Base-by-base conservation (phyloP, 1,284 basidiomycete genomes). In the Ustilago xerochloae region DNA sequence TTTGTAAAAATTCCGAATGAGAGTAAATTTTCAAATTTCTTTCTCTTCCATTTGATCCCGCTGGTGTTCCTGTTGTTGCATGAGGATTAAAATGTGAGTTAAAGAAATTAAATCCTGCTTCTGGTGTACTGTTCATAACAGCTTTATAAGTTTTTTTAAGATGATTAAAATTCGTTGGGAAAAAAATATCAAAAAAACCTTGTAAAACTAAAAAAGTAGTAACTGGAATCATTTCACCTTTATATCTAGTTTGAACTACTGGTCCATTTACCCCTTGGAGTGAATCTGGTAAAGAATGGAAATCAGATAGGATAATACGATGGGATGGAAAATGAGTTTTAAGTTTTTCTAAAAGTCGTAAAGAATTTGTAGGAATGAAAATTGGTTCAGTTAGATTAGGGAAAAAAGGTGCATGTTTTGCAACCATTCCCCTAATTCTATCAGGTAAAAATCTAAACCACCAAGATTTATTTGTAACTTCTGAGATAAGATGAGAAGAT, bases 101-200 rank as follows among this genome's bases (percentile, higher is more conserved):
- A 46, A 57, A 57, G 10, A 63, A 61, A 1, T 47, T 49, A 7
- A 26, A 13, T 12, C 20, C 53, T 3, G 2, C n/a, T 13, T 4
- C 30, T 15, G 35, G 7, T 22, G 30, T 55, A 9, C 22, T 41
- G 49, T 45, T 38, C 51, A 58, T 13, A 29, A 60, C n/a, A 38
- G 22, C 6, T 13, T 28, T 46, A 50, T 85, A 85, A 5, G 81
- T 48, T 12, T 70, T 56, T 2, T 52, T 38, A 26, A 99, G 87
- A 20, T 89, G 88, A 53, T 90, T 89, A 77, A 99, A 99, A 82
- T 95, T 87, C 7, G 96, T 99, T 2, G 97, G 97, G 87, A 99
- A 99, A 87, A 99, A 94, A 73, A 99, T 99, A 86, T 99, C 97
- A 85, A 99, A 99, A 86, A 90, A 96, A 12, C 97, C 97, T 82